Percentiles rank a stretch among this genome's conserved stretches.
Conservation (phyloP, 805 yeast genomes). For the Nakazawaea laoshanensis region DNA sequence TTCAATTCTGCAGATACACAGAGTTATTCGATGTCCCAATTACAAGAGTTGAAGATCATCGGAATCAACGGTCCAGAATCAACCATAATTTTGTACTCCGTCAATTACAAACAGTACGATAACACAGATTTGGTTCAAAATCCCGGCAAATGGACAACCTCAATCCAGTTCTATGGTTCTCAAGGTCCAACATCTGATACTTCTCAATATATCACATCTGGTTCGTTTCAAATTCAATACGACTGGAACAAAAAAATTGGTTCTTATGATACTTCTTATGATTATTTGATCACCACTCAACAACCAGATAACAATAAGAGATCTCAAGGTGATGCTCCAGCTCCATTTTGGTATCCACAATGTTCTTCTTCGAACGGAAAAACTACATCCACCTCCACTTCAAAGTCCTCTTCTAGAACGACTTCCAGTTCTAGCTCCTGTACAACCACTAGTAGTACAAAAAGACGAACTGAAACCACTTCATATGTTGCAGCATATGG, state of each 20-base stretch:
- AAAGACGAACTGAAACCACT: no score
- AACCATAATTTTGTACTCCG: background rate
- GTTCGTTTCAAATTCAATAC: conserved; percentile 2
- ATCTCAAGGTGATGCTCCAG: conserved; percentile 4
- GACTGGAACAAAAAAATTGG: background rate
- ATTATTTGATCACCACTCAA: background rate
- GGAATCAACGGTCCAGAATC: background rate
- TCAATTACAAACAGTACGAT: background rate
- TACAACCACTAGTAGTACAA: no score
- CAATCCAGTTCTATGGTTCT: background rate
- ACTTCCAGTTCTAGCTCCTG: no score
- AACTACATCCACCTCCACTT: background rate
- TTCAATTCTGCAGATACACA: background rate
- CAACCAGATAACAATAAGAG: background rate
- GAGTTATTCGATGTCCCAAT: background rate
- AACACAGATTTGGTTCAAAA: background rate
- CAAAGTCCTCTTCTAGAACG: background rate
- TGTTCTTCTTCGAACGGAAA: background rate
- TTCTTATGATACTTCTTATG: background rate
- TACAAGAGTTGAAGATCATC: conserved; percentile 1
- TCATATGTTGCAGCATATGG: conserved; percentile 3
- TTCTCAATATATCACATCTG: background rate
- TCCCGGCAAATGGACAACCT: conserved; percentile 1
- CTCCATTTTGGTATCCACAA: background rate
- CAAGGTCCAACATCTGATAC: background rate